Evolutionary conservation across 257 asterid species (phyloP).

Genomic region (Nicotiana attenuata): DNA sequence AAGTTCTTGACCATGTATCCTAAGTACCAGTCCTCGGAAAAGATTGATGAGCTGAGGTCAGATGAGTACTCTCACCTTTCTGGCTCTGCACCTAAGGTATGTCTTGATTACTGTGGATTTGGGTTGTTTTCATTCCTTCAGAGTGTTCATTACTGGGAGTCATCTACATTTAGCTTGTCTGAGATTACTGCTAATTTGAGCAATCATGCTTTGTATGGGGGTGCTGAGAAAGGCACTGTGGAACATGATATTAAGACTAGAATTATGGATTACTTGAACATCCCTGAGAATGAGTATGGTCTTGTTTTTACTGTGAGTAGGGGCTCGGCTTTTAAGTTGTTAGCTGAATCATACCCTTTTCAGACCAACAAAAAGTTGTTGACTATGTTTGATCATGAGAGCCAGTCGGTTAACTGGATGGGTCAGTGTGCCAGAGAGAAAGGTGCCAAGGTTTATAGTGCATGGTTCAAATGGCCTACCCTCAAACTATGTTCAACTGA

Average conservation of each 20-base stretch:
- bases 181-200: constrained; percentile 95
- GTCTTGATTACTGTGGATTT: constrained; percentile 96
- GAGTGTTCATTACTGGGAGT: constrained; percentile 92
- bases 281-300: constrained; percentile 93
- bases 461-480: constrained; percentile 99
- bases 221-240: constrained; percentile 77
- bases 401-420: constrained; percentile 97
- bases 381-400: constrained; percentile 98
- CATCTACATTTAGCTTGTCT: constrained; percentile 87
- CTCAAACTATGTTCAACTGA: constrained; percentile 94
- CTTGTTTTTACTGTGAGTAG: constrained; percentile 98
- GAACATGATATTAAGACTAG: constrained; percentile 81
- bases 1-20: constrained; percentile 94
- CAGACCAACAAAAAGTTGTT: constrained; percentile 86
- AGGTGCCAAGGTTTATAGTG: constrained; percentile 92
- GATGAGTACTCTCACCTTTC: constrained; percentile 84
- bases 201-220: constrained; percentile 95
- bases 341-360: constrained; percentile 94
- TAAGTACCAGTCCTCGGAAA: constrained; percentile 74
- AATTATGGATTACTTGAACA: constrained; percentile 93
- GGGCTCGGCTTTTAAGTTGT: constrained; percentile 89
- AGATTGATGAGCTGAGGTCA: constrained; percentile 79
- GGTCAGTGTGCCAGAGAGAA: constrained; percentile 91
- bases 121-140: constrained; percentile 95
- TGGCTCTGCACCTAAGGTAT: constrained; percentile 65